phyloP scores from a whole-genome alignment of 2,329 filamentous ascomycete species.

The Sporothrix dimorphospora region DNA sequence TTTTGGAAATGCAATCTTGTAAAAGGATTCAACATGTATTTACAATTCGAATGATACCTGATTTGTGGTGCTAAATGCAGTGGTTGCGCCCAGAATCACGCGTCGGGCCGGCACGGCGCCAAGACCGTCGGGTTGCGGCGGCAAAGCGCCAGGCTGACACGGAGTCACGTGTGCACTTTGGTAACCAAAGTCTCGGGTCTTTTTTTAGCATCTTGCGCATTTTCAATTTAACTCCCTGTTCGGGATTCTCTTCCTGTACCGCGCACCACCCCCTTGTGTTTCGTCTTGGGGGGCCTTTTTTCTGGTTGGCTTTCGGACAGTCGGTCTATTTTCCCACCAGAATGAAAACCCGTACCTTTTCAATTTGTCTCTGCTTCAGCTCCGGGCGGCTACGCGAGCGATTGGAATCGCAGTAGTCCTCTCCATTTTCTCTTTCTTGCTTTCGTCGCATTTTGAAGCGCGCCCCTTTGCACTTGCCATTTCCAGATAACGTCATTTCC shows the following conservation, averaged over 20 bases:
- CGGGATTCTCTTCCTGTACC: background rate
- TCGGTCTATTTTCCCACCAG: background rate
- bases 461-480: background rate
- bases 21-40: rapidly evolving
- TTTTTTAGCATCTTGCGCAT: conserved; percentile 10
- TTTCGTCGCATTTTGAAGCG: background rate
- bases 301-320: background rate
- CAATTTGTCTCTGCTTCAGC: conserved; percentile 12
- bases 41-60: background rate
- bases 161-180: conserved; percentile 33
- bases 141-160: conserved; percentile 31
- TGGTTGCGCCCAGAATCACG: background rate
- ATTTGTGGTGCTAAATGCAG: background rate
- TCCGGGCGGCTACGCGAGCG: conserved; percentile 10
- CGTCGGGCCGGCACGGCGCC: conserved; percentile 27
- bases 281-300: background rate
- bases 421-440: background rate
- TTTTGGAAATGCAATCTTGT: background rate
- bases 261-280: conserved; percentile 13
- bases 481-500: conserved; percentile 6
- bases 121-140: conserved; percentile 16
- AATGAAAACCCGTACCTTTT: background rate
- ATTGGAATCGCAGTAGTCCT: background rate
- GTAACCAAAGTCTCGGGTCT: conserved; percentile 13
- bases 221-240: conserved; percentile 18